Conservation (phyloP, 2,329 filamentous ascomycete genomes). For the Fusarium sp. region DNA sequence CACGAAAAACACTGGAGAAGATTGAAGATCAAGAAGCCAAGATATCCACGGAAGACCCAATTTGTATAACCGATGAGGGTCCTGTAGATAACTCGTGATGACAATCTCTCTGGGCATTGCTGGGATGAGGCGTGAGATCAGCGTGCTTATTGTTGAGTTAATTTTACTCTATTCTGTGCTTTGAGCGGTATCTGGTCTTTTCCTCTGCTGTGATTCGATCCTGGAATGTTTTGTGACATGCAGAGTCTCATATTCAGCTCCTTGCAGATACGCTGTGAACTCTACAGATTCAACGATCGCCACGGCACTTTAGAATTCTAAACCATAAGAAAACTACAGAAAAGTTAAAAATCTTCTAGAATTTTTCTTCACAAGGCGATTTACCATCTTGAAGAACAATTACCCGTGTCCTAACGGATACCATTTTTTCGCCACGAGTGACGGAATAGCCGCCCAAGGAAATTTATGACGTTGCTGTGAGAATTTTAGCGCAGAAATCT, state of each 20-base stretch:
- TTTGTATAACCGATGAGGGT: background rate
- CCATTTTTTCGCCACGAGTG: background rate
- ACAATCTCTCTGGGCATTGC: background rate
- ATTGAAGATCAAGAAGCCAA: background rate
- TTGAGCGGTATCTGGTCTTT: background rate
- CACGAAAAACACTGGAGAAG: background rate
- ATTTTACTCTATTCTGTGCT: background rate
- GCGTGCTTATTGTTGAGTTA: slow-evolving; percentile 4
- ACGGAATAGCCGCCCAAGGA: background rate
- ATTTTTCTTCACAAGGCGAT: background rate
- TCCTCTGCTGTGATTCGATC: background rate
- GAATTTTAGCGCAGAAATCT: slow-evolving; percentile 6
- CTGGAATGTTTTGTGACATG: background rate
- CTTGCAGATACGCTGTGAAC: background rate
- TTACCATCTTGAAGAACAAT: background rate
- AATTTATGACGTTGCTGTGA: slow-evolving; percentile 11
- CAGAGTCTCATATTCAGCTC: background rate
- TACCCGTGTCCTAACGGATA: slow-evolving; percentile 1
- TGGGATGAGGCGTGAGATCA: background rate
- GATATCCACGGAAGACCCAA: slow-evolving; percentile 3
- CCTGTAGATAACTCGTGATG: background rate
- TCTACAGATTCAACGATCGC: background rate
- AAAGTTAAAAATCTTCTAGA: background rate
- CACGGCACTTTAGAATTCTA: background rate
- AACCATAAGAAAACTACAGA: background rate